Evolutionary conservation across 805 yeast species (phyloP).

Genomic region (Yarrowia sp.): DNA sequence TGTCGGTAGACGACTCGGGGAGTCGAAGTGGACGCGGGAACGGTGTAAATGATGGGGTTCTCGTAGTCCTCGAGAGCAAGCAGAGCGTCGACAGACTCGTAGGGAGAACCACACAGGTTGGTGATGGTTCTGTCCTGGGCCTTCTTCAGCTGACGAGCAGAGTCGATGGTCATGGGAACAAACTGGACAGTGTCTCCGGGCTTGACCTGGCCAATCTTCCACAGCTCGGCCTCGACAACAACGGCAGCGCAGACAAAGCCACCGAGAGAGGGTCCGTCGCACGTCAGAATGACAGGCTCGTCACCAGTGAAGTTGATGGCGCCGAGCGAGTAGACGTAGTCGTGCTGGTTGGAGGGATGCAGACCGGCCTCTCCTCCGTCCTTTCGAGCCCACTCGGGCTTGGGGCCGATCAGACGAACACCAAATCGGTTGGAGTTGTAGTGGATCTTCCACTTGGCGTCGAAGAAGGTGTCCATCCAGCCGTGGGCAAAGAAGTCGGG

Average conservation of each 20-base stretch:
- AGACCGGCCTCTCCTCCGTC: slow-evolving; percentile 98
- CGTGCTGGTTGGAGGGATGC: slow-evolving; percentile 98
- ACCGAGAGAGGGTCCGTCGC: slow-evolving; percentile 97
- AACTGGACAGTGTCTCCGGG: slow-evolving; percentile 88
- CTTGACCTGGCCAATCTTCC: slow-evolving; percentile 97
- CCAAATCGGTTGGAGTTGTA: slow-evolving; percentile 97
- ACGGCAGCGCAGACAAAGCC: slow-evolving; percentile 98
- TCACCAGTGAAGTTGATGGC: slow-evolving; percentile 98
- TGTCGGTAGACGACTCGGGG: slow-evolving; percentile 86
- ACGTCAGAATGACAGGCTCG: slow-evolving; percentile 93
- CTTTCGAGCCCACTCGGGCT: slow-evolving; percentile 92
- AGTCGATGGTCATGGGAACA: slow-evolving; percentile 67
- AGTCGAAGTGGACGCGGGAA: slow-evolving; percentile 48
- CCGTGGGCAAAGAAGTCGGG: slow-evolving; percentile 89
- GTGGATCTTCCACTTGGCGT: slow-evolving; percentile 86
- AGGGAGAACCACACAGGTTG: slow-evolving; percentile 40
- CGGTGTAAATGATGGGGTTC: slow-evolving; percentile 68
- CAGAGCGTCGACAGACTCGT: slow-evolving; percentile 63
- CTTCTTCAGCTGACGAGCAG: slow-evolving; percentile 62
- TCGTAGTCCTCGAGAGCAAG: slow-evolving; percentile 55
- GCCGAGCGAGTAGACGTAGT: slow-evolving; percentile 92
- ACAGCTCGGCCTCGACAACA: slow-evolving; percentile 91
- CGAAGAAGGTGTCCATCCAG: slow-evolving; percentile 71
- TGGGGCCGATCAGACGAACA: slow-evolving; percentile 90
- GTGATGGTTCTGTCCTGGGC: slow-evolving; percentile 51